These are phyloP conservation scores for Pseudonitzschia delicatissima DNA, from an alignment of 108 stramenopile genomes.

Conservation along the genomic window DNA sequence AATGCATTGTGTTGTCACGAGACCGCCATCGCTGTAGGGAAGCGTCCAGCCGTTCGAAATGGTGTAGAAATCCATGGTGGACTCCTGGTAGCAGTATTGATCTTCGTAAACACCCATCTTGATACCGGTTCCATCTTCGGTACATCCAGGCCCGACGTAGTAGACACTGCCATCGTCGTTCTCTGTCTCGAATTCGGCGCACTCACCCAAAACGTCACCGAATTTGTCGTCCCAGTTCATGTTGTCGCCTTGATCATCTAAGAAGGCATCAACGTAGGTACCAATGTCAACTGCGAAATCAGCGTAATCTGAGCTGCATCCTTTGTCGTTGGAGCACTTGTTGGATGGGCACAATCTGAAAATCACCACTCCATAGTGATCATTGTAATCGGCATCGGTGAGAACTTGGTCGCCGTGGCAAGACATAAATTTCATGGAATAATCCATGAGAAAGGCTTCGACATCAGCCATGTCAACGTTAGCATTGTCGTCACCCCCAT, in stretches of 20 bases:
- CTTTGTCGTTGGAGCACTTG: conserved; percentile 14
- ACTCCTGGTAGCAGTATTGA: conserved; percentile 22
- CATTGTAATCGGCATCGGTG: conserved; percentile 17
- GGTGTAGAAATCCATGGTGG: conserved; percentile 16
- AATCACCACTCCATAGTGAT: conserved; percentile 30
- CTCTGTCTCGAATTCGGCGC: conserved; percentile 27
- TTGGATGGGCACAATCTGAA: conserved; percentile 34
- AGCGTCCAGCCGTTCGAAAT: conserved; percentile 39
- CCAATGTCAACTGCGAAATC: conserved; percentile 35
- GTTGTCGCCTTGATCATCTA: conserved; percentile 39
- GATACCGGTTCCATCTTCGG: conserved; percentile 23
- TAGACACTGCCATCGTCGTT: conserved; percentile 10
- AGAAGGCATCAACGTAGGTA: conserved; percentile 30
- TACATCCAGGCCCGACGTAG: conserved; percentile 45
- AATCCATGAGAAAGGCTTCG: conserved; percentile 24
- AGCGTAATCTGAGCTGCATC: conserved; percentile 28
- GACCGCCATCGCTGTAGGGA: conserved; percentile 36
- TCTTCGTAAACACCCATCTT: conserved; percentile 30
- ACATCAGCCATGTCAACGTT: not conserved
- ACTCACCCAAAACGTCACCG: conserved; percentile 28
- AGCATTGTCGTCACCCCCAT: not conserved
- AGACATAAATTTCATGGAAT: conserved; percentile 15
- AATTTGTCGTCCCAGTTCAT: conserved; percentile 40
- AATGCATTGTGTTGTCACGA: conserved; percentile 32
- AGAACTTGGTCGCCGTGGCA: conserved; percentile 16